These are phyloP conservation scores for Athelia psychrophila DNA, from an alignment of 1,284 basidiomycete genomes.

Conservation along the genomic window DNA sequence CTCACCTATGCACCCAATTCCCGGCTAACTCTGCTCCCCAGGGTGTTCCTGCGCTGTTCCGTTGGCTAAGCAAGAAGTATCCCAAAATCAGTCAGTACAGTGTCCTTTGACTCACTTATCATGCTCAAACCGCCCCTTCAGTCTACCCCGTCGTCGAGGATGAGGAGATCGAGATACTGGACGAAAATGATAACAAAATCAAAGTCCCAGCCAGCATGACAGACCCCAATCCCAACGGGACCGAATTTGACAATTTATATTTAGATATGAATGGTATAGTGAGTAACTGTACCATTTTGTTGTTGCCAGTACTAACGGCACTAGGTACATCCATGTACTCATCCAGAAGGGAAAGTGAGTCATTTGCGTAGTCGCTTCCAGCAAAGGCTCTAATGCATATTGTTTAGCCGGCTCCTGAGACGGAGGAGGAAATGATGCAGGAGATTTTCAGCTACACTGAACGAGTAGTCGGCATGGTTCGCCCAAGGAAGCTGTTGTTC, in stretches of 20 bases:
- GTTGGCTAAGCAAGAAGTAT: slow-evolving; percentile 96
- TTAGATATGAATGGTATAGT: slow-evolving; percentile 92
- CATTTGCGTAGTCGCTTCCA: not conserved
- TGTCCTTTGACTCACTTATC: slow-evolving; percentile 5
- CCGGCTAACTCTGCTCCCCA: slow-evolving; percentile 24
- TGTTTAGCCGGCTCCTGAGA: slow-evolving; percentile 84
- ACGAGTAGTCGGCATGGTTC: slow-evolving; percentile 94
- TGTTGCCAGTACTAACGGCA: not conserved
- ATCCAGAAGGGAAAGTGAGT: slow-evolving; percentile 89
- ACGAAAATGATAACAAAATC: slow-evolving; percentile 66
- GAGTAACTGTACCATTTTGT: slow-evolving; percentile 21
- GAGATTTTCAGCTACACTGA: slow-evolving; percentile 98
- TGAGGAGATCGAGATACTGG: slow-evolving; percentile 66
- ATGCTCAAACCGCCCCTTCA: slow-evolving; percentile 23
- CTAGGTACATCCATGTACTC: slow-evolving; percentile 97
- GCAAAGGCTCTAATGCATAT: not conserved
- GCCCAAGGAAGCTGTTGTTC: slow-evolving; percentile 93
- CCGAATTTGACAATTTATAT: slow-evolving; percentile 96
- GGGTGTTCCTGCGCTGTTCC: slow-evolving; percentile 94
- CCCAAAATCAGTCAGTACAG: slow-evolving; percentile 83
- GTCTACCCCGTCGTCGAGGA: slow-evolving; percentile 83
- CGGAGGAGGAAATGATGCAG: slow-evolving; percentile 99
- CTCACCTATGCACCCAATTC: not conserved
- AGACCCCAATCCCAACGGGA: slow-evolving; percentile 90
- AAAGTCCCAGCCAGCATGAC: slow-evolving; percentile 84